A percentile compares a stretch with the other conserved stretches of the same genome.
Evolutionary conservation across 768 basidiomycete species (phyloP).

Genomic region (Tephrocybe sp.): DNA sequence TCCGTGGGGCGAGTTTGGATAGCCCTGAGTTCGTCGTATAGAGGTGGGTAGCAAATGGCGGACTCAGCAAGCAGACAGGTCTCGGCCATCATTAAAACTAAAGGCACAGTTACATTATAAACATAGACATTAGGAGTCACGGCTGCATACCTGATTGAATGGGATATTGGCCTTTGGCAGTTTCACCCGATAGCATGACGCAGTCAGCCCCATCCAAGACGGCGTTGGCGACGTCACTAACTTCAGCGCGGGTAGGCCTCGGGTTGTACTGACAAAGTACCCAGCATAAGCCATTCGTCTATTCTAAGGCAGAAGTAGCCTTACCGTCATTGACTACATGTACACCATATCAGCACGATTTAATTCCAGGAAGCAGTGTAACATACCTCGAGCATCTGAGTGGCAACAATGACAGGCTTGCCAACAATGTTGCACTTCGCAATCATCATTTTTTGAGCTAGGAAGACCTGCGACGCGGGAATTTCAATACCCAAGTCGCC

Average conservation of each 20-base stretch:
- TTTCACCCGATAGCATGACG: constrained; percentile 99
- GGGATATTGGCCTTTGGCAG: constrained; percentile 96
- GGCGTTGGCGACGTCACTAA: constrained; percentile 99
- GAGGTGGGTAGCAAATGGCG: constrained; percentile 91
- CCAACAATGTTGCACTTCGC: constrained; percentile 97
- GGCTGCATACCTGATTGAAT: constrained; percentile 78
- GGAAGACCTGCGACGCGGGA: constrained; percentile 97
- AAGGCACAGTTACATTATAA: background rate
- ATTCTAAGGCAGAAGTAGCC: constrained; percentile 7
- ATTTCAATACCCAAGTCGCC: constrained; percentile 99
- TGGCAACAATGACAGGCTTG: constrained; percentile 98
- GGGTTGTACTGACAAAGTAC: constrained; percentile 80
- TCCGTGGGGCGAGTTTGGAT: constrained; percentile 86
- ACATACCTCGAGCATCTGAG: constrained; percentile 95
- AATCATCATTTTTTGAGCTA: constrained; percentile 99
- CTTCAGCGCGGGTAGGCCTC: constrained; percentile 95
- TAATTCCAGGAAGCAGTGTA: background rate
- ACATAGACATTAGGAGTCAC: background rate
- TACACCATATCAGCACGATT: constrained; percentile 13
- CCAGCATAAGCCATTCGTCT: constrained; percentile 8
- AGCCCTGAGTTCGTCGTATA: constrained; percentile 84
- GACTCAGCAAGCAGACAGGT: constrained; percentile 96
- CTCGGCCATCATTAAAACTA: constrained; percentile 99
- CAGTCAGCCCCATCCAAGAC: constrained; percentile 98
- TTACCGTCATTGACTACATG: constrained; percentile 86